Percentiles rank a stretch among this genome's conserved stretches.
Conservation (phyloP, 108 stramenopile species). For the Aurantiochytrium sp. region DNA sequence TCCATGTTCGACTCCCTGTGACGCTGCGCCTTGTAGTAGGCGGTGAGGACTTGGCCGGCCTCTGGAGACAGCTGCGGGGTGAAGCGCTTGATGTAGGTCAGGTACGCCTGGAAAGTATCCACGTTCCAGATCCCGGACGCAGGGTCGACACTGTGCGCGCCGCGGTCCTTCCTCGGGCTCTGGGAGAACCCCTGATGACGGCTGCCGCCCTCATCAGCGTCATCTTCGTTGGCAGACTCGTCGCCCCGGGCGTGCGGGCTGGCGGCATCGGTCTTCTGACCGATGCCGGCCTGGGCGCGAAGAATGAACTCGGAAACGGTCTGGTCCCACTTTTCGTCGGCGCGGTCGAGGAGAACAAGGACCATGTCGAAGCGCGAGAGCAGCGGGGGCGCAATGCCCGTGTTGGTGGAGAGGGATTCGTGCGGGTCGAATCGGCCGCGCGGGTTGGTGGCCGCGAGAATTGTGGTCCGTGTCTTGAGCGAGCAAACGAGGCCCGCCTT, state of each 20-base stretch:
- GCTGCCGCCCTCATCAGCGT: neutral
- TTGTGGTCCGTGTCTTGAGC: conserved; percentile 64
- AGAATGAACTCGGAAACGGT: conserved; percentile 72
- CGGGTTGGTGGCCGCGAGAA: conserved; percentile 35
- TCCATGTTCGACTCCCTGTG: neutral
- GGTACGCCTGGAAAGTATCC: conserved; percentile 82
- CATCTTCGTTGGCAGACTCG: too few species aligned
- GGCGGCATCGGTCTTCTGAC: too few species aligned
- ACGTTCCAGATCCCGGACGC: conserved; percentile 56
- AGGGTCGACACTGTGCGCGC: neutral
- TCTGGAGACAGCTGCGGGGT: conserved; percentile 66
- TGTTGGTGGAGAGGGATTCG: conserved; percentile 71
- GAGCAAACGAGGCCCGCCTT: conserved; percentile 96
- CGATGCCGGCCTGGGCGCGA: conserved; percentile 69
- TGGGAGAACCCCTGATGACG: neutral
- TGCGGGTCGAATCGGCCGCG: conserved; percentile 45
- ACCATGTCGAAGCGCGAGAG: conserved; percentile 93
- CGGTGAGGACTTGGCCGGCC: conserved; percentile 68
- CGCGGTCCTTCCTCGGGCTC: neutral
- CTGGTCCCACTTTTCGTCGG: conserved; percentile 57
- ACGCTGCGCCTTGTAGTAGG: conserved; percentile 65
- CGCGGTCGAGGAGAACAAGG: conserved; percentile 78
- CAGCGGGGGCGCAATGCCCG: conserved; percentile 86
- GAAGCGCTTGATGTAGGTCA: conserved; percentile 76
- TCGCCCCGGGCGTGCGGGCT: too few species aligned